Evolutionary conservation across 306 rosid genomes (phyloP).

Genomic region (Trifolium dubium): DNA sequence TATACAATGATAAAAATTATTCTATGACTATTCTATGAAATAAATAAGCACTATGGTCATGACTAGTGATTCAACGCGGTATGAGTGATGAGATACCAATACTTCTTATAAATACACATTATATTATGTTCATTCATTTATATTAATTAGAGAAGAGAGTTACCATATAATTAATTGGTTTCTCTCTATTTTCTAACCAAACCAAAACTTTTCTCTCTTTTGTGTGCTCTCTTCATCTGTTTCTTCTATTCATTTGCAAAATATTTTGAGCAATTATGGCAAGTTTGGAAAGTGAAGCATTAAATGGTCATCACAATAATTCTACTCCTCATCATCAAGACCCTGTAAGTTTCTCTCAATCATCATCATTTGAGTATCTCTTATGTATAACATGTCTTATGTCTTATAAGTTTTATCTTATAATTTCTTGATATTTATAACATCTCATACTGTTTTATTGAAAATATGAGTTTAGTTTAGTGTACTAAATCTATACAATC

Average conservation of each 20-base stretch:
- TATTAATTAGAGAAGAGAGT: neutral
- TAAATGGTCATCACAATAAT: conserved; percentile 24
- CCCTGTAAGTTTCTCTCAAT: conserved; percentile 40
- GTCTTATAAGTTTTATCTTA: too few species aligned
- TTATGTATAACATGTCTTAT: neutral
- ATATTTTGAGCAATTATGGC: conserved; percentile 21
- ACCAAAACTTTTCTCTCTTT: neutral
- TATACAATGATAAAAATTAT: neutral
- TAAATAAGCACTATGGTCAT: neutral
- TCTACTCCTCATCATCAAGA: neutral
- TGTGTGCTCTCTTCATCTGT: neutral
- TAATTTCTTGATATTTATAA: neutral
- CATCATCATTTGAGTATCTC: neutral
- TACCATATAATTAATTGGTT: neutral
- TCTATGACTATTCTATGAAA: neutral
- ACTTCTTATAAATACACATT: conserved; percentile 2
- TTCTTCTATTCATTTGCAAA: neutral
- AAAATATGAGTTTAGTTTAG: neutral
- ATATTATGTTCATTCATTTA: neutral
- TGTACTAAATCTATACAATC: too few species aligned
- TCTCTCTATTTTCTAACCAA: neutral
- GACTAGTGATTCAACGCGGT: neutral
- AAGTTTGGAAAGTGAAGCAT: conserved; percentile 34
- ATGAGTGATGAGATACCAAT: neutral
- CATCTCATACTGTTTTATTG: neutral